Evolutionary conservation across 2,329 filamentous ascomycete genomes (phyloP).

Genomic region (Orbilia brochopaga): DNA sequence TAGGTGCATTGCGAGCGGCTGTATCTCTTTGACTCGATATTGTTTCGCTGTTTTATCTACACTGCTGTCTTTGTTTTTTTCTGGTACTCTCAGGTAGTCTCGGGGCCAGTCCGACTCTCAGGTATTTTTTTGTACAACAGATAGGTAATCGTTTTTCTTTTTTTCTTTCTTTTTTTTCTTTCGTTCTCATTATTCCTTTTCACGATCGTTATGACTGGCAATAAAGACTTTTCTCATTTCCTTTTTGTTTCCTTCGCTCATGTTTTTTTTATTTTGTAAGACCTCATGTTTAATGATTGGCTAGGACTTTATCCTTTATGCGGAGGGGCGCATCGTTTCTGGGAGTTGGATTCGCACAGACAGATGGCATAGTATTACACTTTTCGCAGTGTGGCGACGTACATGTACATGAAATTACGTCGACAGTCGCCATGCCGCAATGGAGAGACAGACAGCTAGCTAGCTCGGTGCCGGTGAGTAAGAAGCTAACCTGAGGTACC

Average conservation of each 20-base stretch:
- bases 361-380: neutral
- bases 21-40: neutral
- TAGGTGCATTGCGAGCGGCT: neutral
- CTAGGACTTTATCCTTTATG: neutral
- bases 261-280: slow-evolving; percentile 17
- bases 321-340: neutral
- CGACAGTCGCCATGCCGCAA: neutral
- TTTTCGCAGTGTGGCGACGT: neutral
- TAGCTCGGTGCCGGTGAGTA: too few species aligned
- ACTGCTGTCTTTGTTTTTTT: too few species aligned
- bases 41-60: neutral
- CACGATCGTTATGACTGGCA: too few species aligned
- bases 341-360: neutral
- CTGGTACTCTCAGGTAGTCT: too few species aligned
- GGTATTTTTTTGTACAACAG: slow-evolving; percentile 14
- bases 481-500: too few species aligned
- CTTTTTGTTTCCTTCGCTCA: slow-evolving; percentile 39
- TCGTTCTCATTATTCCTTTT: too few species aligned
- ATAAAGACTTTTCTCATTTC: slow-evolving; percentile 43
- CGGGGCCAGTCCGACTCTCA: neutral
- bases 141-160: slow-evolving; percentile 41
- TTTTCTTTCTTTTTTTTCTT: slow-evolving; percentile 42
- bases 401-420: neutral
- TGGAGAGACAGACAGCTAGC: neutral
- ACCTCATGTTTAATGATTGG: neutral